Percentiles rank a stretch among this genome's conserved stretches.
Conservation (phyloP, 768 basidiomycete genomes). For the Mycena vitilis region DNA sequence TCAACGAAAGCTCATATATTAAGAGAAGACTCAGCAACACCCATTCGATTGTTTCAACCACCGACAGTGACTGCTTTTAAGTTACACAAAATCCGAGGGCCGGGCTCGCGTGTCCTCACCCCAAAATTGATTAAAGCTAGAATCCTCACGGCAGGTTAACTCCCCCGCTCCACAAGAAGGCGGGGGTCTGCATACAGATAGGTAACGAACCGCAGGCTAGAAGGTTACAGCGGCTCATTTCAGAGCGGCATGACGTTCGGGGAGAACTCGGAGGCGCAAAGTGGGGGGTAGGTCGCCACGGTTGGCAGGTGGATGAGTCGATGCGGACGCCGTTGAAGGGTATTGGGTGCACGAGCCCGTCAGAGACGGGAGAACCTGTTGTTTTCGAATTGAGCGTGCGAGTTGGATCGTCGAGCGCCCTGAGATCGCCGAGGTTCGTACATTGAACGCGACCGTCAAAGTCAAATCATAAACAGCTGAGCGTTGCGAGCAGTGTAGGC, state of each 20-base stretch:
- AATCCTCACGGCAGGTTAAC: neutral
- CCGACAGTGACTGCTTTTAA: neutral
- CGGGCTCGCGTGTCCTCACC: neutral
- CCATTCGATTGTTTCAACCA: neutral
- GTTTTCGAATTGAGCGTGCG: too few species aligned
- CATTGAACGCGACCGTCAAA: too few species aligned
- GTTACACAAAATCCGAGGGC: neutral
- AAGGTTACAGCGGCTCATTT: neutral
- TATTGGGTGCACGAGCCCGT: too few species aligned
- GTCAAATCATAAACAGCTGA: too few species aligned
- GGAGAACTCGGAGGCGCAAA: neutral
- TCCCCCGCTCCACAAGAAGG: neutral
- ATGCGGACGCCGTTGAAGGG: too few species aligned
- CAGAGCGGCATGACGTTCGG: neutral
- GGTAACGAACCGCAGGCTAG: conserved; percentile 1
- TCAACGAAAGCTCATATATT: neutral
- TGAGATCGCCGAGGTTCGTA: too few species aligned
- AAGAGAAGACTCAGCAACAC: neutral
- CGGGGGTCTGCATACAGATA: neutral
- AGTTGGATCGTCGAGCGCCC: too few species aligned
- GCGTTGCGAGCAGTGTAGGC: too few species aligned
- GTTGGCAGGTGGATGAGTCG: too few species aligned
- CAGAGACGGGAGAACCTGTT: too few species aligned
- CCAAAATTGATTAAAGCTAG: conserved; percentile 9
- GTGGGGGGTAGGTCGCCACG: too few species aligned